Percentiles rank a stretch among this genome's conserved stretches.
Conservation (phyloP, 2,329 filamentous ascomycete genomes). For the Colletotrichum paranaense region DNA sequence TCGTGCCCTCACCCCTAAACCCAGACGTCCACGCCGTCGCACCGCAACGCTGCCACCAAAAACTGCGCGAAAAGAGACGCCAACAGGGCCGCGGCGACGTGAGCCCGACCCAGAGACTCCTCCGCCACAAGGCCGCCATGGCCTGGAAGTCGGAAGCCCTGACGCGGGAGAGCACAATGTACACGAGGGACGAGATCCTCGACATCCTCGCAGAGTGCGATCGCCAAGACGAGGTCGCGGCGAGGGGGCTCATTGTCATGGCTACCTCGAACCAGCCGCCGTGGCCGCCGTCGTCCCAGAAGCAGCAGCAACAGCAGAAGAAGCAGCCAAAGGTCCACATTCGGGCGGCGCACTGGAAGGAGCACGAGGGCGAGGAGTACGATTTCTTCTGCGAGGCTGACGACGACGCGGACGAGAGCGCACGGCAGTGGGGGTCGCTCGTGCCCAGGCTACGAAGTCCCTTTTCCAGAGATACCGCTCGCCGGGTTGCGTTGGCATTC, state of each 20-base stretch:
- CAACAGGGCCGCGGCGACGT: slow-evolving; percentile 38
- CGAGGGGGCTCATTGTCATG: slow-evolving; percentile 2
- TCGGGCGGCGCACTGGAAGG: slow-evolving; percentile 35
- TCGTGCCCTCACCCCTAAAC: slow-evolving; percentile 45
- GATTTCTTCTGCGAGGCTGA: slow-evolving; percentile 34
- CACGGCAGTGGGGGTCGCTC: slow-evolving; percentile 21
- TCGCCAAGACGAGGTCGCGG: slow-evolving; percentile 26
- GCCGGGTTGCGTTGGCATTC: slow-evolving; percentile 44
- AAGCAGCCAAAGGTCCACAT: slow-evolving; percentile 23
- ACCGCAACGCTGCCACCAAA: slow-evolving; percentile 35
- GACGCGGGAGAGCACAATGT: slow-evolving; percentile 30
- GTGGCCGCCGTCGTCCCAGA: not conserved
- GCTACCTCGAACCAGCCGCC: not conserved
- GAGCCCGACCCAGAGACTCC: slow-evolving; percentile 54
- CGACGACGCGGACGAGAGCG: slow-evolving; percentile 13
- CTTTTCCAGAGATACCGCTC: slow-evolving; percentile 40
- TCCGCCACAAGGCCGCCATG: slow-evolving; percentile 54
- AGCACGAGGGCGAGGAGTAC: slow-evolving; percentile 30
- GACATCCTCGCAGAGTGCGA: slow-evolving; percentile 33
- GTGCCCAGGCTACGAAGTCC: slow-evolving; percentile 29
- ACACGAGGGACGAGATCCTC: slow-evolving; percentile 31
- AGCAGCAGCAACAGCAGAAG: slow-evolving; percentile 13
- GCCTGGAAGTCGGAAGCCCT: slow-evolving; percentile 49
- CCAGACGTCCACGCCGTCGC: slow-evolving; percentile 35
- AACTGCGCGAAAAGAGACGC: slow-evolving; percentile 32